Evolutionary conservation across 2,329 filamentous ascomycete species (phyloP).

Genomic region (Capronia epimyces): DNA sequence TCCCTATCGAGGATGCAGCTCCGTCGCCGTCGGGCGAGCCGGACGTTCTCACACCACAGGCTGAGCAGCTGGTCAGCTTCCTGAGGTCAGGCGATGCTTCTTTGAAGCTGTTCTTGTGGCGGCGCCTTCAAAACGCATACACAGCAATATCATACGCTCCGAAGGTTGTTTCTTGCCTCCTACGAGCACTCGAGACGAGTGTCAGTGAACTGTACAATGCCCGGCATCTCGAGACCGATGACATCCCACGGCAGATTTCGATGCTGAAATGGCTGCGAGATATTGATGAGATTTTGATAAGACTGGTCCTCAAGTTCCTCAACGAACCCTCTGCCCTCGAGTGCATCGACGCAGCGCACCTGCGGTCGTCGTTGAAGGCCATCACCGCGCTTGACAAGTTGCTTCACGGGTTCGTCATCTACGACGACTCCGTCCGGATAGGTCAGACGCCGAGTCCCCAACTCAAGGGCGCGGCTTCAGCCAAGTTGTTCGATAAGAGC

Average conservation of each 20-base stretch:
- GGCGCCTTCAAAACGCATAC: slow-evolving; percentile 84
- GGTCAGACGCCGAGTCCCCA: slow-evolving; percentile 62
- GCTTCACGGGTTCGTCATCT: slow-evolving; percentile 71
- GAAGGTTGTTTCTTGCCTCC: slow-evolving; percentile 80
- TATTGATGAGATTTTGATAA: slow-evolving; percentile 69
- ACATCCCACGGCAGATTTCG: slow-evolving; percentile 60
- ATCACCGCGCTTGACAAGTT: slow-evolving; percentile 67
- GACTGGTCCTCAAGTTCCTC: slow-evolving; percentile 62
- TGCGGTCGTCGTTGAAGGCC: slow-evolving; percentile 66
- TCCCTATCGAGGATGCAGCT: neutral
- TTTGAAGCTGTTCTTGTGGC: slow-evolving; percentile 81
- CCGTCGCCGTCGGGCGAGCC: slow-evolving; percentile 19
- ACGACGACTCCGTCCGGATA: slow-evolving; percentile 78
- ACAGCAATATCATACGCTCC: slow-evolving; percentile 75
- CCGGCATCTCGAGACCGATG: slow-evolving; percentile 48
- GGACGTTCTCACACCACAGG: slow-evolving; percentile 14
- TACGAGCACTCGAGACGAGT: slow-evolving; percentile 81
- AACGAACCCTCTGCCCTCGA: slow-evolving; percentile 69
- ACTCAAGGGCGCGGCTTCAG: slow-evolving; percentile 46
- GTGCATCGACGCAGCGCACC: slow-evolving; percentile 73
- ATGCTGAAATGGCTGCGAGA: slow-evolving; percentile 73
- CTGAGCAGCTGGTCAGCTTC: slow-evolving; percentile 76
- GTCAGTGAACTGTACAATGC: slow-evolving; percentile 61
- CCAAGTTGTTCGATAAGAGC: slow-evolving; percentile 44
- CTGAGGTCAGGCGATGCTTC: slow-evolving; percentile 75